phyloP scores from a whole-genome alignment of 495 filamentous ascomycete species.

The Chaetomium fimeti region DNA sequence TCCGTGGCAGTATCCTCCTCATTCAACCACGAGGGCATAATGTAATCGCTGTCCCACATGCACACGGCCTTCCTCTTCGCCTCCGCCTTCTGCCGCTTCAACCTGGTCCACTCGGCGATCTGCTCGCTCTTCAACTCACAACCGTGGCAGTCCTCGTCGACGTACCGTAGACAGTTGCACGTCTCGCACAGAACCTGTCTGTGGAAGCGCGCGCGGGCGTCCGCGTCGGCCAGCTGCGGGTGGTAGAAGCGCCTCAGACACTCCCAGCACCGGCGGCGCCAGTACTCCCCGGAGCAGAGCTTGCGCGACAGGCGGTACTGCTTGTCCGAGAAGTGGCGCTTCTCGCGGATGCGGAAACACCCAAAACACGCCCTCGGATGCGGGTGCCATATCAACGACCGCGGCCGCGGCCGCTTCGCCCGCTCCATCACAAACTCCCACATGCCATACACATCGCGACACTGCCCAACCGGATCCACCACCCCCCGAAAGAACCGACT shows the following conservation, averaged over 20 bases:
- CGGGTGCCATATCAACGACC: too few species aligned
- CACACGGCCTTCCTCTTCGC: neutral
- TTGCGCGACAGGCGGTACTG: neutral
- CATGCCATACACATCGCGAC: conserved; percentile 8
- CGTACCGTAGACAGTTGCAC: conserved; percentile 3
- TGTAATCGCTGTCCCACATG: neutral
- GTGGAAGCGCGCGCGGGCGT: conserved; percentile 2
- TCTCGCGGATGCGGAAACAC: conserved; percentile 8
- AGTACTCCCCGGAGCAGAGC: neutral
- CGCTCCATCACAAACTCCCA: conserved; percentile 3
- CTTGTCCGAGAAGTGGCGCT: neutral
- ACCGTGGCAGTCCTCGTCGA: conserved; percentile 13
- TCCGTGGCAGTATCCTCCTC: neutral
- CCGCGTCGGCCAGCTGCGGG: neutral
- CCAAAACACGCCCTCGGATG: conserved; percentile 11
- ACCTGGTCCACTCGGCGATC: neutral
- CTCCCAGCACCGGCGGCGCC: conserved; percentile 18
- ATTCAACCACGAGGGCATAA: neutral
- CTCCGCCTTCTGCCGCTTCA: neutral
- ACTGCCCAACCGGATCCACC: conserved; percentile 7
- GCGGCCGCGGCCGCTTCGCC: neutral
- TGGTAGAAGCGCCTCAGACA: conserved; percentile 14
- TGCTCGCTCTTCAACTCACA: neutral
- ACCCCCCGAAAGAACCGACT: neutral
- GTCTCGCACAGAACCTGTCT: conserved; percentile 1